Base-by-base conservation (phyloP, 2,329 filamentous ascomycete species). In the Pestalotiopsis sp. region DNA sequence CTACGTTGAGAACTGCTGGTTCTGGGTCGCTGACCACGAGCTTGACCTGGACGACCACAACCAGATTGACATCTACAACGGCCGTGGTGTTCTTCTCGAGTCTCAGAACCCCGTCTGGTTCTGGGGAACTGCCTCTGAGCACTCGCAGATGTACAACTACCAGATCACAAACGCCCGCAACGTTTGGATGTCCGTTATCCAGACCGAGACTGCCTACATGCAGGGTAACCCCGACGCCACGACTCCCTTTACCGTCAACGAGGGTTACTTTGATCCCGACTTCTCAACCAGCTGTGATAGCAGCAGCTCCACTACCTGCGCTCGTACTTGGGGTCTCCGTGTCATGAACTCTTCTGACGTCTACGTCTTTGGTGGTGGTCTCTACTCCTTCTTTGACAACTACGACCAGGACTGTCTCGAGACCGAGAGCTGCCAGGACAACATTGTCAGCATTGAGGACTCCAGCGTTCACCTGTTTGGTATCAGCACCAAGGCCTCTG, bases 11-110 rank as follows among this genome's bases (percentile, higher is more conserved):
- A 97, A 97, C 83, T 90, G 86, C 61, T 97, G 94, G 93, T 91
- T 93, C 80, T 97, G 94, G 94, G 92, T 94, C 61, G 90, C 94
- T 2, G 94, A 97, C 79, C 94, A 97, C 84, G 93, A 97, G 78
- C 91, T 97, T 27, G 95, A 97, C 78, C 86, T 90, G 13, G 72
- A 81, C 9, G 91, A 92, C 76, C 89, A 93, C 79, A 89, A 91
- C 78, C 92, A 96, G 80, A 92, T 96, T 79, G 91, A 93, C 82
- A 90, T 97, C 76, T 97, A 92, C 88, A 97, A 93, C 78, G 94
- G 94, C 62, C 93, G 94, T 71, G 95, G 94, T 75, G 88, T 97
- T 72, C 86, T 90, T 61, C 89, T 97, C 74, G 93, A 97, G 82
- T 93, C 89, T 63, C 85, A 92, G 77, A 91, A 92, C 6, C 89